Evolutionary conservation across 2,329 filamentous ascomycete genomes (phyloP), one percentile per base, ranked within the genome.

Genomic region (Hansfordia pulvinata): DNA sequence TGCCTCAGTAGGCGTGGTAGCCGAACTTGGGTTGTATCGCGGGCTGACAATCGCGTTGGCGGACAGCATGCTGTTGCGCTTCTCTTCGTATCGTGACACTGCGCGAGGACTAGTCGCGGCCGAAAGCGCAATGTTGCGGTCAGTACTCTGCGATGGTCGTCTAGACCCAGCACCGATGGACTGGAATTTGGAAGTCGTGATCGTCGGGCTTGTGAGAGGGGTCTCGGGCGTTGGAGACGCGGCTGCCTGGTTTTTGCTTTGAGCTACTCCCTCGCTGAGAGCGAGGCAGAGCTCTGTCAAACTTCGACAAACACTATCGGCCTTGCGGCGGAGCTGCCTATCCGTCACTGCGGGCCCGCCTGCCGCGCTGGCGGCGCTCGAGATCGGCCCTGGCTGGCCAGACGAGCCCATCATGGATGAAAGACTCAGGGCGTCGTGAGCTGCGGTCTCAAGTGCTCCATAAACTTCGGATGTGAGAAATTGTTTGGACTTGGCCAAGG

Each of bases 221-320:
- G 43, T 36, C 12, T 49, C 41, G 23, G 46, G 43, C 4, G 38
- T 30, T n/a, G 37, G 26, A 4, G 42, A 32, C 6, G 36, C n/a
- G n/a, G n/a, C n/a, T n/a, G n/a, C n/a, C n/a, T 35, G 34, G 17
- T 45, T 39, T 35, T 57, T 59, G 11, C 37, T 35, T 27, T 53
- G 53, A 2, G 47, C 43, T 4, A 46, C 47, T 20, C 72, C 69
- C 35, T 82, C 79, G 17, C 76, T 75, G 28, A 98, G 58, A 1
- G 85, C 81, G 30, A 98, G 69, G 46, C 84, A 93, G 6, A 98
- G 63, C 50, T 98, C 90, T 0, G 88, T 96, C 37, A 98, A 57
- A 43, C 81, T 90, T 28, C 88, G 78, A 49, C 90, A 96, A 46
- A 98, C 74, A 44, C 80, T 85, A 46, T 98, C 88, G 16, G 84